These are phyloP conservation scores for Gossypium mustelinum DNA, from an alignment of 345 rosid species.

Conservation along the genomic window DNA sequence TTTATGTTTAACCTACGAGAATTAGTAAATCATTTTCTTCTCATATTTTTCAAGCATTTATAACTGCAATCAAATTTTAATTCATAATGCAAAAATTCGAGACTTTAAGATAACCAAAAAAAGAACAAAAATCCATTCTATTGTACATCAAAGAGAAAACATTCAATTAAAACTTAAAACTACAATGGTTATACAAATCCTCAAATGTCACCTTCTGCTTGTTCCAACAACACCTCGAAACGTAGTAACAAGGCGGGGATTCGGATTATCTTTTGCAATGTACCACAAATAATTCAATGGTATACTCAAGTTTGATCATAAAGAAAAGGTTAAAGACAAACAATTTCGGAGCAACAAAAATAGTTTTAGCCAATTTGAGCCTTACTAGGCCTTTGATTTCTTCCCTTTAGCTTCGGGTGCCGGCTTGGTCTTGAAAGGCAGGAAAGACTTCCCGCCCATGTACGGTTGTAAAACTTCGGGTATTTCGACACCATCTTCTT, in stretches of 20 bases:
- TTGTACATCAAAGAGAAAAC: neutral
- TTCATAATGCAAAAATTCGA: neutral
- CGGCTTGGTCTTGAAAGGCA: constrained; percentile 70
- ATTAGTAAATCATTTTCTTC: no score
- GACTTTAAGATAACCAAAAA: neutral
- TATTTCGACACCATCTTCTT: constrained; percentile 71
- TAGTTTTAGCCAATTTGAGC: neutral
- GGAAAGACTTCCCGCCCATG: constrained; percentile 68
- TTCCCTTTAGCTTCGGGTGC: constrained; percentile 39
- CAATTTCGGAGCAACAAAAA: neutral
- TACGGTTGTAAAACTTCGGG: constrained; percentile 61
- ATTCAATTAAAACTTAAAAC: neutral
- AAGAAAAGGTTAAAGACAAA: neutral
- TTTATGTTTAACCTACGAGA: no score
- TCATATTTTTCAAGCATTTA: no score
- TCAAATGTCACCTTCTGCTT: neutral
- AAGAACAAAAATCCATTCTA: neutral
- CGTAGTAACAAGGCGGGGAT: neutral
- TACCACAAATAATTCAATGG: neutral
- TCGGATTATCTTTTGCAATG: neutral
- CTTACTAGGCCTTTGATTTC: constrained; percentile 33
- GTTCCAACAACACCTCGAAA: neutral
- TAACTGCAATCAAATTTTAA: no score
- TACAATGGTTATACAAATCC: neutral
- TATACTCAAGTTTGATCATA: neutral